These are phyloP conservation scores for Aureobasidium mangrovei DNA, from an alignment of 2,329 filamentous ascomycete genomes.

Conservation along the genomic window DNA sequence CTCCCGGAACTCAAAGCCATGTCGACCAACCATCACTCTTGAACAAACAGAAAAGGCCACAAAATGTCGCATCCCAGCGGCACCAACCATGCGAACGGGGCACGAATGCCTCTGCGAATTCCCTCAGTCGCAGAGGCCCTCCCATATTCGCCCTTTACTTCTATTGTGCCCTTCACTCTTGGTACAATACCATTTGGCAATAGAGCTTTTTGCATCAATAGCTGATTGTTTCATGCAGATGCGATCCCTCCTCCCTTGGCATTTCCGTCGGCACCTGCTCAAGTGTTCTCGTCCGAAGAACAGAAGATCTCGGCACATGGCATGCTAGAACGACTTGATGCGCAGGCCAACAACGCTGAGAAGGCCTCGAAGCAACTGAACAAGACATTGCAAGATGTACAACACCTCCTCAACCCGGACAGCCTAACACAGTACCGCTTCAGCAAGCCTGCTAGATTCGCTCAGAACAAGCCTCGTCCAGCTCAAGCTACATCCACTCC, in stretches of 20 bases:
- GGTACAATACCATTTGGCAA: slow-evolving; percentile 40
- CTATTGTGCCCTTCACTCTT: slow-evolving; percentile 68
- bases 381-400: slow-evolving; percentile 63
- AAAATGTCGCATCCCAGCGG: slow-evolving; percentile 10
- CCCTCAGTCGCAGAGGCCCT: slow-evolving; percentile 62
- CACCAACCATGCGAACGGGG: not conserved
- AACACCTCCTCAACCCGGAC: slow-evolving; percentile 63
- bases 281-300: slow-evolving; percentile 28
- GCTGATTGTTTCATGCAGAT: slow-evolving; percentile 27
- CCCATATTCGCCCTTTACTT: slow-evolving; percentile 74
- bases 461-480: slow-evolving; percentile 1
- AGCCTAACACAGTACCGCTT: slow-evolving; percentile 53
- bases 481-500: slow-evolving; percentile 4
- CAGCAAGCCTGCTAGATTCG: slow-evolving; percentile 11
- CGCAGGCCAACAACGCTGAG: slow-evolving; percentile 52
- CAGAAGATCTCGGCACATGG: slow-evolving; percentile 45
- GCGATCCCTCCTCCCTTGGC: slow-evolving; percentile 39
- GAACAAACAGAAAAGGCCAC: not conserved
- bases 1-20: slow-evolving; percentile 1
- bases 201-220: not conserved
- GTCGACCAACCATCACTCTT: not conserved
- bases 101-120: slow-evolving; percentile 22
- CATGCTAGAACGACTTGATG: slow-evolving; percentile 59
- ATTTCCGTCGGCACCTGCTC: slow-evolving; percentile 31
- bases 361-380: slow-evolving; percentile 58